Base-by-base conservation (phyloP, 2,329 filamentous ascomycete species). In the Bimuria novae-zelandiae region DNA sequence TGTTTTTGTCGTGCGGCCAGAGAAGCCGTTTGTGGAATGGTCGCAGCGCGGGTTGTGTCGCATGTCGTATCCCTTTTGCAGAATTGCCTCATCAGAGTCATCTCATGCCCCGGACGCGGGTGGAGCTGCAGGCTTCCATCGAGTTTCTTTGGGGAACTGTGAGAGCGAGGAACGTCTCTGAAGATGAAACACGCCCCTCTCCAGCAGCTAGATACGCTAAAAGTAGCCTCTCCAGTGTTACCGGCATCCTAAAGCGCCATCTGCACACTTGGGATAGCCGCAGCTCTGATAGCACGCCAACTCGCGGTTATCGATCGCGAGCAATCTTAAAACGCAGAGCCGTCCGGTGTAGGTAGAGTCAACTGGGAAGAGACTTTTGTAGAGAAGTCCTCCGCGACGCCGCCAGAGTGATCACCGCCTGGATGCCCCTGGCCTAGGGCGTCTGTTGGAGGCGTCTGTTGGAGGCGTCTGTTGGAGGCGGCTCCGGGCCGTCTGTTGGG, bases 391-490 rank as follows among this genome's bases (percentile, higher is more conserved):
- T 46, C 52, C 37, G 35, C 22, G 43, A 40, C 25, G 42, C 41
- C 33, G 30, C 45, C 40, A 47, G 53, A 52, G 46, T 57, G 63
- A 64, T 64, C 61, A 60, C 39, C 61, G 45, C 50, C 23, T 59
- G 57, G 60, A 51, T 65, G 47, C 36, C 42, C 56, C 58, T 50
- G 41, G 55, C 39, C 16, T 16, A 12, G n/a, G 4, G 14, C 16
- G 14, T 16, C 14, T 16, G n/a, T n/a, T n/a, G n/a, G n/a, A n/a
- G n/a, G n/a, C n/a, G n/a, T n/a, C n/a, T n/a, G n/a, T n/a, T n/a
- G n/a, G n/a, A n/a, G n/a, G n/a, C n/a, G n/a, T 27, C 25, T 27
- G 25, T 10, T 5, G 25, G 25, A 27, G 10, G 25, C 25, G 25
- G 25, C 25, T 23, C 36, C 16, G 10, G 14, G 25, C 27, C 17